Evolutionary conservation across 306 rosid species (phyloP), one percentile per base, ranked within the genome.

Genomic region (Medicago truncatula): DNA sequence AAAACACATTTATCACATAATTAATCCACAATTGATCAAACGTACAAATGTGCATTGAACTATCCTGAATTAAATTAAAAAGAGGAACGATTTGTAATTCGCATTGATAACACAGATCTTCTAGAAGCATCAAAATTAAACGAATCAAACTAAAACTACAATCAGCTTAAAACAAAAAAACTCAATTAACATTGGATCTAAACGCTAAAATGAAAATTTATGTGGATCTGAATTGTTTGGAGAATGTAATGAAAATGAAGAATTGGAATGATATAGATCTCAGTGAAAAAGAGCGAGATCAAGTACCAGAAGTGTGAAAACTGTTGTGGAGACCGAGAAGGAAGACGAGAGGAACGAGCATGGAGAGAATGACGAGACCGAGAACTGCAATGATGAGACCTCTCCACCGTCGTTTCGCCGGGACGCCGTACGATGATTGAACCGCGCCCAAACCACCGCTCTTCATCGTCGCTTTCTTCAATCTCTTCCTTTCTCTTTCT

Each of bases 321-420:
- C 97, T 93, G 80, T 90, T 92, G 83, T 95, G 96, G 40, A 92
- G 89, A 41, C 98, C 98, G 74, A 95, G 97, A 84, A 95, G 75
- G 75, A 95, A 95, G 74, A 85, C 90, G 74, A 95, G 97, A 46
- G 98, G 98, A 34, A 95, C 98, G 57, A 95, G 97, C 97, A 92
- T 90, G 62, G 98, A 95, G 63, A 95, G 97, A 58, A 95, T 57
- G 74, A 95, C 97, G 41, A 95, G 93, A 58, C 92, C 96, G 44
- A 92, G 86, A 4, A 95, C 98, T 71, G 91, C 98, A 75, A 95
- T 85, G 39, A 86, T 97, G 56, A 92, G 78, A 15, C 97, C 96
- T 71, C 80, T 81, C 98, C 98, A 95, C 77, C 97, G 91, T 77
- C 93, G 82, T 83, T 95, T 95, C 17, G 88, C 85, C 17, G 89